Conservation (phyloP, 305 asterid genomes). For the Caryopteris hybrid region DNA sequence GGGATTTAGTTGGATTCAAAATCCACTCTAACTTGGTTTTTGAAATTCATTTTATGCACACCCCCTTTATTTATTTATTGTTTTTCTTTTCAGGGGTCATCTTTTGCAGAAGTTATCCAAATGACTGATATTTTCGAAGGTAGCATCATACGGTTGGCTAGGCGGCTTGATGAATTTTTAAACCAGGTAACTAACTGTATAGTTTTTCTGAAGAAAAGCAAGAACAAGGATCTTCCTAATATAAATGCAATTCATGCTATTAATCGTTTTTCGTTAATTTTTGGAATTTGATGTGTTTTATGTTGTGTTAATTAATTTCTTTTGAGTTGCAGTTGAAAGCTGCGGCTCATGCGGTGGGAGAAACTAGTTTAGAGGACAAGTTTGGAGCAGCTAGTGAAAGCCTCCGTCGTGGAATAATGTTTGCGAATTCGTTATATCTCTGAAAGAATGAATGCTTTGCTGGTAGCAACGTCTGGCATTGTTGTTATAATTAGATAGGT, state of each 20-base stretch:
- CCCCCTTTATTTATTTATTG: not conserved
- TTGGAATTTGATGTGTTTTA: no score
- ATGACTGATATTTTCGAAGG: conserved; percentile 98
- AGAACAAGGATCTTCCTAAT: not conserved
- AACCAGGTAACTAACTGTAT: conserved; percentile 62
- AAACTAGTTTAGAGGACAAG: conserved; percentile 70
- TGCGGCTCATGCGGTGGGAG: conserved; percentile 92
- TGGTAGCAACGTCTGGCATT: not conserved
- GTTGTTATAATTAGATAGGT: conserved; percentile 1
- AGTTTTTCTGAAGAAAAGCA: not conserved
- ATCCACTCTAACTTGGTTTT: not conserved
- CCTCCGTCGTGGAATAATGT: conserved; percentile 95
- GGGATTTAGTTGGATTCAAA: not conserved
- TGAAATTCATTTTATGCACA: not conserved
- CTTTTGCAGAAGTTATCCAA: conserved; percentile 73
- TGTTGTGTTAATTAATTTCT: no score
- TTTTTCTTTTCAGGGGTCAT: conserved; percentile 62
- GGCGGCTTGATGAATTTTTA: conserved; percentile 94
- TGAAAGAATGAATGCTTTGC: conserved; percentile 33
- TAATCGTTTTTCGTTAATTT: no score
- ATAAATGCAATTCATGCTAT: not conserved
- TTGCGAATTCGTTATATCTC: conserved; percentile 90
- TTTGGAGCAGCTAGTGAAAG: conserved; percentile 80
- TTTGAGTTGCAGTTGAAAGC: conserved; percentile 57
- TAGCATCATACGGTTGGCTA: conserved; percentile 78